These are phyloP conservation scores for Picea sitchensis DNA, from an alignment of 75 land plant species.

Conservation along the genomic window DNA sequence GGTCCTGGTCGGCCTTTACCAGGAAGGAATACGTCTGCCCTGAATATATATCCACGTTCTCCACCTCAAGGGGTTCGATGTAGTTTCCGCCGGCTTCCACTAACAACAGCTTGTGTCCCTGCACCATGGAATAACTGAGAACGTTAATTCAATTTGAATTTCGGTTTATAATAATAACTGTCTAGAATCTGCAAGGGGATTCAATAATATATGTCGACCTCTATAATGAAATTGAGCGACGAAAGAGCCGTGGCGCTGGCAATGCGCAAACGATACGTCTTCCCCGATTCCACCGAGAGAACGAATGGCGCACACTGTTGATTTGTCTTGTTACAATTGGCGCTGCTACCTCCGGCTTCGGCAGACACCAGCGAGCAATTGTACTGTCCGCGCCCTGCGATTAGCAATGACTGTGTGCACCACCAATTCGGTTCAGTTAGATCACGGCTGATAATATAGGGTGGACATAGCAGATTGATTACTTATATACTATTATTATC, in stretches of 20 bases:
- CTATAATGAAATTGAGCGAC: conserved; percentile 50
- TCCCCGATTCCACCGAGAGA: conserved; percentile 55
- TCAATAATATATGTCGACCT: conserved; percentile 25
- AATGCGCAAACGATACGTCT: conserved; percentile 60
- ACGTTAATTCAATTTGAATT: neutral
- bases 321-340: conserved; percentile 41
- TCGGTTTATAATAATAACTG: neutral
- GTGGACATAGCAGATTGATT: too few relatives aligned
- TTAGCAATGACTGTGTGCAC: conserved; percentile 53
- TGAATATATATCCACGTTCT: conserved; percentile 62
- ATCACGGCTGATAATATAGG: too few relatives aligned
- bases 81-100: conserved; percentile 82
- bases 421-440: too few relatives aligned
- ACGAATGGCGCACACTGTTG: conserved; percentile 55
- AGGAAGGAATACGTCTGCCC: conserved; percentile 81
- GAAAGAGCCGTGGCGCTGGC: conserved; percentile 54
- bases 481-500: too few relatives aligned
- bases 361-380: conserved; percentile 39
- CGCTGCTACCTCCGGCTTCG: neutral
- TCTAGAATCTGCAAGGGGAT: neutral
- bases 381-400: conserved; percentile 67
- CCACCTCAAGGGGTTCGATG: conserved; percentile 53
- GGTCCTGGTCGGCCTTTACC: conserved; percentile 62
- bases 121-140: neutral
- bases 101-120: conserved; percentile 80